Evolutionary conservation across 768 basidiomycete genomes (phyloP).

Genomic region (Hemileccinum rubropunctum): DNA sequence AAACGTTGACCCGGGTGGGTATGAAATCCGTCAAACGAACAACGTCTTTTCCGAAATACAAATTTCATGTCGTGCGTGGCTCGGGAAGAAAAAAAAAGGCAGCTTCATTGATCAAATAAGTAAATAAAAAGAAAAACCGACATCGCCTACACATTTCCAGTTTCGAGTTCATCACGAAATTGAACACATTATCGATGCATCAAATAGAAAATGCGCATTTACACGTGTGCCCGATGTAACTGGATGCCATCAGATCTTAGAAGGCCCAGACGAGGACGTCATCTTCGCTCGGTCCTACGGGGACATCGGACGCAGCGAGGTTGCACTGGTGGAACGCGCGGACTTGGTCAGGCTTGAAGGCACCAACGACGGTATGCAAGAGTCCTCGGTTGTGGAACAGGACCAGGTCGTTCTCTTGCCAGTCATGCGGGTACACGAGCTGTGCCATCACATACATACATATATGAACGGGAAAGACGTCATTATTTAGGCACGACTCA

Average conservation of each 20-base stretch:
- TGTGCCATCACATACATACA: conserved; percentile 20
- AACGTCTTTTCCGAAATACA: conserved; percentile 2
- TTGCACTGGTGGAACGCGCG: conserved; percentile 58
- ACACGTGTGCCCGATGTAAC: conserved; percentile 1
- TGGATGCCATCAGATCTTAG: conserved; percentile 11
- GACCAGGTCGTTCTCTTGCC: conserved; percentile 65
- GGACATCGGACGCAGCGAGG: conserved; percentile 50
- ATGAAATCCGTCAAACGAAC: too few species aligned
- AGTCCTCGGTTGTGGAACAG: conserved; percentile 74
- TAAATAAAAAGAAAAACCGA: neutral
- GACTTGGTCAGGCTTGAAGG: conserved; percentile 48
- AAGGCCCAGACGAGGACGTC: conserved; percentile 47
- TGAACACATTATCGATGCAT: neutral
- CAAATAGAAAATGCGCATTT: conserved; percentile 5
- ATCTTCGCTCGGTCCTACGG: conserved; percentile 43
- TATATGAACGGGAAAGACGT: neutral
- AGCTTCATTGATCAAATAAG: neutral
- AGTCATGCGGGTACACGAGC: conserved; percentile 88
- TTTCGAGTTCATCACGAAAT: neutral
- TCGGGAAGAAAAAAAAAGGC: too few species aligned
- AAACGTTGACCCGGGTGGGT: too few species aligned
- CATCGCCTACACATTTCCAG: conserved; percentile 5
- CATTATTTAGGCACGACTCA: conserved; percentile 22
- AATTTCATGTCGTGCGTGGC: conserved; percentile 13
- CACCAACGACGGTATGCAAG: conserved; percentile 66